Conservation (phyloP, 1,139 yeast genomes). For the Saccharomyces hybrid region DNA sequence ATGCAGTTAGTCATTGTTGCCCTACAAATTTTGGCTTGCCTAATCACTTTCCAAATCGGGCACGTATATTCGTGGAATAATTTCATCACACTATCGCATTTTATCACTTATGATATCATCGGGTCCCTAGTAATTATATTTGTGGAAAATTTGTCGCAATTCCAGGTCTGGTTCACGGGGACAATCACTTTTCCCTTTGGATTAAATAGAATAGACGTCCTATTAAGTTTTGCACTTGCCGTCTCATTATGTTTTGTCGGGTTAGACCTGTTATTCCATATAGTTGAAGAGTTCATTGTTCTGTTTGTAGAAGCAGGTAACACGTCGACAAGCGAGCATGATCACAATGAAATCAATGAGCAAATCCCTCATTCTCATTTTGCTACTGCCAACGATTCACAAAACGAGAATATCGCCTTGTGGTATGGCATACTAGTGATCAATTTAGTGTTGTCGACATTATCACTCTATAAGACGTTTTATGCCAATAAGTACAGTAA, state of each 20-base stretch:
- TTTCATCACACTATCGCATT: constrained; percentile 75
- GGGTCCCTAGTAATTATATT: constrained; percentile 64
- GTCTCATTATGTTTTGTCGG: constrained; percentile 87
- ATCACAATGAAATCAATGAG: constrained; percentile 22
- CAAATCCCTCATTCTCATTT: constrained; percentile 55
- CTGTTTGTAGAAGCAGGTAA: constrained; percentile 35
- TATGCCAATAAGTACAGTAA: constrained; percentile 27
- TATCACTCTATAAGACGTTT: constrained; percentile 34
- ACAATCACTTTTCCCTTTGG: constrained; percentile 88
- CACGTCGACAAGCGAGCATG: constrained; percentile 3
- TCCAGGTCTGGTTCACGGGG: constrained; percentile 86
- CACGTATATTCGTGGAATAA: constrained; percentile 51
- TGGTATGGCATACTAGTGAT: constrained; percentile 29
- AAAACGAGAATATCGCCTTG: constrained; percentile 26
- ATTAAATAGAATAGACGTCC: constrained; percentile 75
- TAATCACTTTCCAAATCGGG: constrained; percentile 52
- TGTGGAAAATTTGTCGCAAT: constrained; percentile 81
- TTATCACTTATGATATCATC: constrained; percentile 78
- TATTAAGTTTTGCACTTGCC: constrained; percentile 81
- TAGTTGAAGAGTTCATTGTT: constrained; percentile 65
- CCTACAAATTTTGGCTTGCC: constrained; percentile 19
- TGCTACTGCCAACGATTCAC: constrained; percentile 16
- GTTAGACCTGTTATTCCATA: constrained; percentile 76
- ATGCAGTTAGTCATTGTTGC: constrained; percentile 40
- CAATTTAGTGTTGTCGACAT: constrained; percentile 28